Conservation (phyloP, 805 yeast species). For the Debaryomyces tyrocola region DNA sequence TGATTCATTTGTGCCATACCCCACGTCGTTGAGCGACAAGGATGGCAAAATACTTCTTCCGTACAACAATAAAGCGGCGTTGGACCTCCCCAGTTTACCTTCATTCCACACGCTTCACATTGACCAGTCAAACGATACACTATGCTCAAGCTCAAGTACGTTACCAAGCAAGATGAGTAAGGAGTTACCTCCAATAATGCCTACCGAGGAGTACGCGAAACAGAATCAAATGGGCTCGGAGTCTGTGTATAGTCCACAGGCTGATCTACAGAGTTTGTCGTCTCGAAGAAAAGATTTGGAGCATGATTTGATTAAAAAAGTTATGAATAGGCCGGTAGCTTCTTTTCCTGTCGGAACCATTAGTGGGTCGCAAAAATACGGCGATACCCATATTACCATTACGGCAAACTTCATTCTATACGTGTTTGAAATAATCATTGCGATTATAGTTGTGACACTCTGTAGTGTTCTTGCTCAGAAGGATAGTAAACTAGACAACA, state of each 20-base stretch:
- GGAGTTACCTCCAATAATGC: not conserved
- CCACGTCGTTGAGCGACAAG: slow-evolving; percentile 1
- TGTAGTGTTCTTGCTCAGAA: slow-evolving; percentile 22
- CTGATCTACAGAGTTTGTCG: slow-evolving; percentile 16
- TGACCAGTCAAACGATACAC: not conserved
- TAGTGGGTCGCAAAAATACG: slow-evolving; percentile 10
- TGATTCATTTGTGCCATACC: slow-evolving; percentile 1
- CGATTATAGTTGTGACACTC: slow-evolving; percentile 26
- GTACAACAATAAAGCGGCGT: slow-evolving; percentile 7
- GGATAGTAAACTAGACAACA: slow-evolving; percentile 22
- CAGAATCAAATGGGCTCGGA: not conserved
- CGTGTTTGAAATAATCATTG: slow-evolving; percentile 27
- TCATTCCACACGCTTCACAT: not conserved
- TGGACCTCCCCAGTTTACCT: slow-evolving; percentile 11
- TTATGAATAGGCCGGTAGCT: slow-evolving; percentile 34
- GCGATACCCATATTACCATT: slow-evolving; percentile 16
- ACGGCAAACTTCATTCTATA: slow-evolving; percentile 31
- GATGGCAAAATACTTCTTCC: slow-evolving; percentile 9
- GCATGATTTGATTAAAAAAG: slow-evolving; percentile 25
- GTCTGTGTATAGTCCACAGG: not conserved
- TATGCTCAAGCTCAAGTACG: not conserved
- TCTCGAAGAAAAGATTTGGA: slow-evolving; percentile 26
- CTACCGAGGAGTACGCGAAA: not conserved
- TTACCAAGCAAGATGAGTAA: not conserved
- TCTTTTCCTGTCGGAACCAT: slow-evolving; percentile 18